A percentile compares a stretch with the other conserved stretches of the same genome.
Evolutionary conservation across 331 rosid genomes (phyloP).

Genomic region (Cydonia oblonga): DNA sequence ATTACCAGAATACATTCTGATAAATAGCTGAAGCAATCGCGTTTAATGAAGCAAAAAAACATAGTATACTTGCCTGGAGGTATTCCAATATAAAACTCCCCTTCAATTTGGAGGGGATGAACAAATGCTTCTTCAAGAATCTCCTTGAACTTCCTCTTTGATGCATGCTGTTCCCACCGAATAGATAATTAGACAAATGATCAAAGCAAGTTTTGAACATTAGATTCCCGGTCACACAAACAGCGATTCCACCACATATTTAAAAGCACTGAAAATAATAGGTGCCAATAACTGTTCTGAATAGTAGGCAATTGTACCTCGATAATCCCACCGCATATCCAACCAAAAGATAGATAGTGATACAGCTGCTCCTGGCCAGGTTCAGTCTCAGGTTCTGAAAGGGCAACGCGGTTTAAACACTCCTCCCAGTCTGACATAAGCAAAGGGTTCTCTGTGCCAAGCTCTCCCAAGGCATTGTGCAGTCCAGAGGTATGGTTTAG

Average conservation of each 20-base stretch:
- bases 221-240: neutral
- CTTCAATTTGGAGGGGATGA: conserved; percentile 72
- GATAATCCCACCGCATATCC: conserved; percentile 96
- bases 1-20: neutral
- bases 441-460: conserved; percentile 59
- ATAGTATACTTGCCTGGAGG: conserved; percentile 69
- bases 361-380: conserved; percentile 85
- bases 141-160: conserved; percentile 81
- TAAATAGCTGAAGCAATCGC: neutral
- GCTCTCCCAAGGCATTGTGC: conserved; percentile 71
- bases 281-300: neutral
- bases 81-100: conserved; percentile 83
- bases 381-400: conserved; percentile 73
- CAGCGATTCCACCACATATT: neutral
- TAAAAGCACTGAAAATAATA: neutral
- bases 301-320: conserved; percentile 46
- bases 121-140: conserved; percentile 88
- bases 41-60: conserved; percentile 1
- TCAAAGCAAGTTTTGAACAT: neutral
- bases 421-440: conserved; percentile 76
- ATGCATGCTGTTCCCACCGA: conserved; percentile 59
- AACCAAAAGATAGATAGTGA: conserved; percentile 80
- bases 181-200: conserved; percentile 11
- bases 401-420: conserved; percentile 52
- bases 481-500: conserved; percentile 97